A percentile compares a stretch with the other conserved stretches of the same genome.
phyloP scores from a whole-genome alignment of 2,329 filamentous ascomycete genomes.

The Phoma sp. region DNA sequence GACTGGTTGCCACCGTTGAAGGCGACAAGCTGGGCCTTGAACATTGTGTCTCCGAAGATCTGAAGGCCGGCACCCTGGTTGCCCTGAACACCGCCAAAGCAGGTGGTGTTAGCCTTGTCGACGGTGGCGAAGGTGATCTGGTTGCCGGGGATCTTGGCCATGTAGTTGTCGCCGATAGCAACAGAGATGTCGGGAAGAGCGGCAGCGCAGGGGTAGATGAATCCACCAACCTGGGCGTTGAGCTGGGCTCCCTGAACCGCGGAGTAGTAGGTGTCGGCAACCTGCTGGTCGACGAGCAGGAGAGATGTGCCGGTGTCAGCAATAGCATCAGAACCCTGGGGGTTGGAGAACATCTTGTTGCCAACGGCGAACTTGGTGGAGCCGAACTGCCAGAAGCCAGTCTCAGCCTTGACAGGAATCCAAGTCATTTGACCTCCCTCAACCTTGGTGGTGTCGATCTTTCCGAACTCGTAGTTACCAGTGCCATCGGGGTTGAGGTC shows the following conservation, averaged over 20 bases:
- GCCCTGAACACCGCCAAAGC: slow-evolving; percentile 72
- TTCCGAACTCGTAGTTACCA: slow-evolving; percentile 77
- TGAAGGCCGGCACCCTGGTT: slow-evolving; percentile 60
- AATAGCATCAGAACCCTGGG: slow-evolving; percentile 52
- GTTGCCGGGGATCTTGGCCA: slow-evolving; percentile 61
- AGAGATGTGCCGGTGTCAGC: slow-evolving; percentile 67
- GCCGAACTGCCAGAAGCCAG: slow-evolving; percentile 73
- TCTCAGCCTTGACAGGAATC: slow-evolving; percentile 64
- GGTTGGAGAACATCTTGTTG: slow-evolving; percentile 61
- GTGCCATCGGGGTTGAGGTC: slow-evolving; percentile 65
- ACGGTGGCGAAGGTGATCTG: slow-evolving; percentile 49
- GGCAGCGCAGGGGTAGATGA: slow-evolving; percentile 52
- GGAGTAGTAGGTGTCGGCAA: slow-evolving; percentile 56
- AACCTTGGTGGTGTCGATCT: slow-evolving; percentile 69
- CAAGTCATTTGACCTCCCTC: slow-evolving; percentile 64
- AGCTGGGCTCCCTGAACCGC: slow-evolving; percentile 48
- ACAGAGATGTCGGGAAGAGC: slow-evolving; percentile 55
- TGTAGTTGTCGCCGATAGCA: slow-evolving; percentile 62
- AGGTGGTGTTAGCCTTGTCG: slow-evolving; percentile 55
- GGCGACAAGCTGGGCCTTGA: slow-evolving; percentile 66
- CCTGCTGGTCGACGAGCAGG: slow-evolving; percentile 62
- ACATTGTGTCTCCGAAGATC: slow-evolving; percentile 68
- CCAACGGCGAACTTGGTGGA: slow-evolving; percentile 64
- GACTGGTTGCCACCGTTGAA: slow-evolving; percentile 62
- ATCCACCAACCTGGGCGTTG: slow-evolving; percentile 49